phyloP scores from a whole-genome alignment of 2,329 filamentous ascomycete species.

The Ceratocystis huliohia region DNA sequence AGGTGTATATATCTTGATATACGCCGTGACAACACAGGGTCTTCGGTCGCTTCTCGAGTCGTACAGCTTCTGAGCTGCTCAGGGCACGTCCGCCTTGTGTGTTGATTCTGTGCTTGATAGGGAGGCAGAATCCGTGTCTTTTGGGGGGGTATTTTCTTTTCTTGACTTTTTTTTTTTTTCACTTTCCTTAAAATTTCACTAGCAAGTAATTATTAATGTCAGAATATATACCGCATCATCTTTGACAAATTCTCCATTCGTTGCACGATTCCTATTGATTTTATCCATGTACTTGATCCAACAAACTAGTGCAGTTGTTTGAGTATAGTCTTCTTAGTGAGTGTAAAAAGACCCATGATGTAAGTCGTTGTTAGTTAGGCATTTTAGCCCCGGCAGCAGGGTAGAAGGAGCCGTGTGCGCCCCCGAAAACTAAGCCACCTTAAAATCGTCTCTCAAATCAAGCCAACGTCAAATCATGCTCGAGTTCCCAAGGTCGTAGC shows the following conservation, averaged over 20 bases:
- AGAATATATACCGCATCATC: not conserved
- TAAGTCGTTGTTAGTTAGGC: not conserved
- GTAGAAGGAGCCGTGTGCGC: too few species aligned
- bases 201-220: slow-evolving; percentile 8
- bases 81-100: not conserved
- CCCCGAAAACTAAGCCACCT: too few species aligned
- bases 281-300: not conserved
- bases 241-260: not conserved
- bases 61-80: too few species aligned
- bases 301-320: not conserved
- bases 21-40: not conserved
- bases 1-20: not conserved
- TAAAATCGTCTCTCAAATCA: not conserved
- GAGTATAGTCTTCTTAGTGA: not conserved
- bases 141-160: not conserved
- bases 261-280: not conserved
- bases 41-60: not conserved
- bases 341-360: not conserved
- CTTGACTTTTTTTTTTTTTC: not conserved
- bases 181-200: slow-evolving; percentile 9
- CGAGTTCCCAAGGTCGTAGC: too few species aligned
- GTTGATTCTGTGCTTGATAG: not conserved
- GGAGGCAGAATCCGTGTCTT: too few species aligned
- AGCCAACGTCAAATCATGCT: too few species aligned
- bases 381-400: too few species aligned